Evolutionary conservation across 2,329 filamentous ascomycete species (phyloP).

Genomic region (Sphaerulina musiva): DNA sequence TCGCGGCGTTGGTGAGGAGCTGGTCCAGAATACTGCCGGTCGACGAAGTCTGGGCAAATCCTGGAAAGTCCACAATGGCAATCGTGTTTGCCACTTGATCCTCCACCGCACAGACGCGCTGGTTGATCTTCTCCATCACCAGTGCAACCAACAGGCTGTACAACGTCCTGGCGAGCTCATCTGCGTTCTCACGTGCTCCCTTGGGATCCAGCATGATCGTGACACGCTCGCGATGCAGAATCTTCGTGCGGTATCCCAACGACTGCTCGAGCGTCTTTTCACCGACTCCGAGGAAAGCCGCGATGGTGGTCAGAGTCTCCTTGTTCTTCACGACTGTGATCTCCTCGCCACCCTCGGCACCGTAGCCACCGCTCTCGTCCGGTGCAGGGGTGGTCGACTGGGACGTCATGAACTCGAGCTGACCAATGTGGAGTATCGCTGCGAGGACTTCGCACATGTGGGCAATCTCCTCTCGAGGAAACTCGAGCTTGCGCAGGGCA

Average conservation of each 20-base stretch:
- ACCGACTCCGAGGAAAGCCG: conserved; percentile 87
- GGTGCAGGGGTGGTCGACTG: conserved; percentile 70
- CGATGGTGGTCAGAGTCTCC: conserved; percentile 75
- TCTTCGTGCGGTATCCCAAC: conserved; percentile 93
- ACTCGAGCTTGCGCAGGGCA: conserved; percentile 86
- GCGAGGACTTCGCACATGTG: conserved; percentile 95
- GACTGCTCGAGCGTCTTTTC: conserved; percentile 77
- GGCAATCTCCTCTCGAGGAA: conserved; percentile 85
- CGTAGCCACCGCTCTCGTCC: conserved; percentile 93
- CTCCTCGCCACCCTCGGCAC: conserved; percentile 83
- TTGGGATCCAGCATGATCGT: conserved; percentile 94
- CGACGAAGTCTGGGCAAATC: conserved; percentile 76
- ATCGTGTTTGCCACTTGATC: conserved; percentile 89
- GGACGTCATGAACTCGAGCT: conserved; percentile 84
- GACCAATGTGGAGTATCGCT: conserved; percentile 91
- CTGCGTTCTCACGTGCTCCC: conserved; percentile 83
- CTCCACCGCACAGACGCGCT: conserved; percentile 77
- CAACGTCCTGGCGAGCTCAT: conserved; percentile 85
- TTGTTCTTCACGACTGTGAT: conserved; percentile 89
- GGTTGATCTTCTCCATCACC: conserved; percentile 87
- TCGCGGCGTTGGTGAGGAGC: conserved; percentile 87
- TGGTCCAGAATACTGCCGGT: conserved; percentile 86
- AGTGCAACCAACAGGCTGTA: conserved; percentile 93
- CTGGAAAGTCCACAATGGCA: conserved; percentile 92
- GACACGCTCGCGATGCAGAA: conserved; percentile 91